Percentiles rank a stretch among this genome's conserved stretches.
These are phyloP conservation scores for Tilletia setariae DNA, from an alignment of 1,284 basidiomycete genomes.

Conservation along the genomic window DNA sequence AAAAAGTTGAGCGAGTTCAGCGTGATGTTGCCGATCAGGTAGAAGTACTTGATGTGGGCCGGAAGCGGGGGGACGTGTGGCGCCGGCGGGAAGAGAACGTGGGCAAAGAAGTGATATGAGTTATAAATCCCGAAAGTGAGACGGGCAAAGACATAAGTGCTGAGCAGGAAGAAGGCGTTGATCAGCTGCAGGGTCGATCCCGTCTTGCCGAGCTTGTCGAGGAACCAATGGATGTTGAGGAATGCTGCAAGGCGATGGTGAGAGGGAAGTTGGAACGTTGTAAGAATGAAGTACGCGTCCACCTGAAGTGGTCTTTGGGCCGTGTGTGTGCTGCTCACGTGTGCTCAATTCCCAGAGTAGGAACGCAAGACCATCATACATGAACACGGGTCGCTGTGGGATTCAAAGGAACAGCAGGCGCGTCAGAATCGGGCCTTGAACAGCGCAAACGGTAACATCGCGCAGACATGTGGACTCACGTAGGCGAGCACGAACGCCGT, in stretches of 20 bases:
- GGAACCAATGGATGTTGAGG: slow-evolving; percentile 57
- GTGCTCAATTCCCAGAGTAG: slow-evolving; percentile 54
- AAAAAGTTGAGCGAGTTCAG: slow-evolving; percentile 54
- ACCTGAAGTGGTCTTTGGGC: slow-evolving; percentile 15
- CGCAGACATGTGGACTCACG: no score
- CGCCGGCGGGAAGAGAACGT: slow-evolving; percentile 36
- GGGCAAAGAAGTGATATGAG: slow-evolving; percentile 41
- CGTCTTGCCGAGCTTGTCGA: slow-evolving; percentile 55
- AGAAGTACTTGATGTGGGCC: slow-evolving; percentile 29
- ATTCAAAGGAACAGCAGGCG: background rate
- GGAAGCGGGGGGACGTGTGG: slow-evolving; percentile 36
- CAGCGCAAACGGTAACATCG: no score
- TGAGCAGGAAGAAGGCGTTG: slow-evolving; percentile 52
- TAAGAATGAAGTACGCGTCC: slow-evolving; percentile 7
- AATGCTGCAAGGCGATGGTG: slow-evolving; percentile 31
- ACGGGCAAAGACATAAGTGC: slow-evolving; percentile 51
- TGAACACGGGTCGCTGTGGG: slow-evolving; percentile 51
- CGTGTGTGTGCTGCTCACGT: slow-evolving; percentile 21
- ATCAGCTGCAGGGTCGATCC: slow-evolving; percentile 52
- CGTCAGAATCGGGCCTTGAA: background rate
- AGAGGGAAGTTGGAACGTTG: slow-evolving; percentile 9
- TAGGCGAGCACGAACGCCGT: slow-evolving; percentile 48
- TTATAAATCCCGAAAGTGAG: slow-evolving; percentile 54
- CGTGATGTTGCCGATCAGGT: slow-evolving; percentile 36
- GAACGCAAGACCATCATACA: slow-evolving; percentile 54